Conservation (phyloP, 1,284 basidiomycete genomes). For the Irpex sp. region DNA sequence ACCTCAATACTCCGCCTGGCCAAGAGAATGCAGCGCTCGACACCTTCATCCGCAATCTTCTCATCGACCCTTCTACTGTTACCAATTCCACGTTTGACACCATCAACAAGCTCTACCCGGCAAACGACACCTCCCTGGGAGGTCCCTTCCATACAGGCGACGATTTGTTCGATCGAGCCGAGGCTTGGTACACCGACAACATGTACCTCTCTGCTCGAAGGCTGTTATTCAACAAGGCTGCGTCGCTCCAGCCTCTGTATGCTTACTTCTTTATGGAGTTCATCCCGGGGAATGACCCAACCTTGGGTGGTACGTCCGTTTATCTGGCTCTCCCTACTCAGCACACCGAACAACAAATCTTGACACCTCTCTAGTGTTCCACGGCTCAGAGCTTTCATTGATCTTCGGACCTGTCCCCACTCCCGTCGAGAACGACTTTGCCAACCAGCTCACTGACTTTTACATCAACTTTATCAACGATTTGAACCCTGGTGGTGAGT, state of each 20-base stretch:
- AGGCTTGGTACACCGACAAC: constrained; percentile 52
- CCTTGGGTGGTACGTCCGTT: constrained; percentile 33
- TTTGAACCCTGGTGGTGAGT: constrained; percentile 47
- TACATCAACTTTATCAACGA: constrained; percentile 53
- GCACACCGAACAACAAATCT: too few species aligned
- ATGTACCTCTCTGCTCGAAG: constrained; percentile 51
- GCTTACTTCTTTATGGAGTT: constrained; percentile 50
- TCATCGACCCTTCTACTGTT: constrained; percentile 48
- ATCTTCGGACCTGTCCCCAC: constrained; percentile 44
- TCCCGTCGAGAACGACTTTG: constrained; percentile 41
- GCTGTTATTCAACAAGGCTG: constrained; percentile 44
- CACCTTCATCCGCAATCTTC: constrained; percentile 41
- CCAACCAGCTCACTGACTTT: constrained; percentile 45
- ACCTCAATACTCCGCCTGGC: constrained; percentile 32
- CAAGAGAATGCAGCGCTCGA: constrained; percentile 39
- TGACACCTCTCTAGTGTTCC: constrained; percentile 34
- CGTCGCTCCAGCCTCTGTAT: constrained; percentile 44
- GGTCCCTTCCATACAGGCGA: constrained; percentile 56
- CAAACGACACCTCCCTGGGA: constrained; percentile 42
- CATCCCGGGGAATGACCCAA: constrained; percentile 44
- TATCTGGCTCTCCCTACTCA: not conserved
- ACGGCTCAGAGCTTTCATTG: constrained; percentile 46
- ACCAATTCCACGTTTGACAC: constrained; percentile 35
- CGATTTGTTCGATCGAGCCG: constrained; percentile 51
- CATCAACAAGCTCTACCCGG: constrained; percentile 41